Evolutionary conservation across 2,329 filamentous ascomycete species (phyloP).

Genomic region (Colletotrichum sp.): DNA sequence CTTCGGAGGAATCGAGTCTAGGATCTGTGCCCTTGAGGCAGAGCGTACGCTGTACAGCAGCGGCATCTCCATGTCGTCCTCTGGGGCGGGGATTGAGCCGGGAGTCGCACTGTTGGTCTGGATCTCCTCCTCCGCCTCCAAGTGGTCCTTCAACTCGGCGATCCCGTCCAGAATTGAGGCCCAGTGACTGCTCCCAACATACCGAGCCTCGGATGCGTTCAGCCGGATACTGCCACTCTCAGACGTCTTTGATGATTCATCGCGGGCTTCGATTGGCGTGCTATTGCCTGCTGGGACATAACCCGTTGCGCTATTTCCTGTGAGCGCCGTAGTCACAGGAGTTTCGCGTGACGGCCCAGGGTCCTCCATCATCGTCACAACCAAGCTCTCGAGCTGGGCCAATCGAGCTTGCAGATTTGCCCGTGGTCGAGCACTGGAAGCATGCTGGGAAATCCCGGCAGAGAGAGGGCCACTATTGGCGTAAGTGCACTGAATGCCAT

Average conservation of each 20-base stretch:
- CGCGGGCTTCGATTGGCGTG: background rate
- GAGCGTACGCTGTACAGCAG: constrained; percentile 37
- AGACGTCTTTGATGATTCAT: constrained; percentile 11
- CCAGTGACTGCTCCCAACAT: constrained; percentile 43
- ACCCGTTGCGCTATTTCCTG: background rate
- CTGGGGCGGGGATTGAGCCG: background rate
- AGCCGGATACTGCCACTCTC: constrained; percentile 36
- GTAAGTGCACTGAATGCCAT: constrained; percentile 29
- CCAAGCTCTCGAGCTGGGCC: constrained; percentile 33
- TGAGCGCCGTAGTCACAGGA: background rate
- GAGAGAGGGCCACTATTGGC: background rate
- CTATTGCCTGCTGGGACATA: background rate
- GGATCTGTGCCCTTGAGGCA: constrained; percentile 32
- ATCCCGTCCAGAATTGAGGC: constrained; percentile 44
- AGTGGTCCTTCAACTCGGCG: constrained; percentile 40
- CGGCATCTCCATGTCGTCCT: constrained; percentile 20
- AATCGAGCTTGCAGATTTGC: constrained; percentile 25
- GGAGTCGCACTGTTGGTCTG: background rate
- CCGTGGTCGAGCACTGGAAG: background rate
- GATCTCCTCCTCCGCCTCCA: constrained; percentile 31
- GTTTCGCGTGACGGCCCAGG: background rate
- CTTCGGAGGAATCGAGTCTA: constrained; percentile 36
- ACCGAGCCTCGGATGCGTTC: constrained; percentile 29
- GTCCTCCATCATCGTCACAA: constrained; percentile 29
- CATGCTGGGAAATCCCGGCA: background rate